Evolutionary conservation across 192 early-diverging fungal species (phyloP).

Genomic region (Coemansia sp.): DNA sequence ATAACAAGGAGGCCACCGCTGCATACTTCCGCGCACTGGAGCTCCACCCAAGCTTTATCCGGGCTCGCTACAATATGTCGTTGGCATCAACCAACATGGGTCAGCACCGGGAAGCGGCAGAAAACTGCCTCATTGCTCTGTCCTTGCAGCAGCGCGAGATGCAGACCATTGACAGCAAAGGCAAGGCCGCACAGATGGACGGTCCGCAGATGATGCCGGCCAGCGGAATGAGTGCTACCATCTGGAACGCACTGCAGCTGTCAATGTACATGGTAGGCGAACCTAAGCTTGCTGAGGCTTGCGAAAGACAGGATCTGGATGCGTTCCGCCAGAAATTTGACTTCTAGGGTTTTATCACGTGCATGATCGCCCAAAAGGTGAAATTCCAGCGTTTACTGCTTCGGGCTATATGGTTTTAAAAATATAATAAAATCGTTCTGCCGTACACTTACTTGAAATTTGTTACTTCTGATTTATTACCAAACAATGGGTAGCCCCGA

Average conservation of each 20-base stretch:
- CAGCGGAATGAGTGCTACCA: conserved; percentile 66
- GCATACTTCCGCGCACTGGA: conserved; percentile 93
- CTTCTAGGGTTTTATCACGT: conserved; percentile 56
- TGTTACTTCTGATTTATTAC: not conserved
- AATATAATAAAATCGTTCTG: too few species aligned
- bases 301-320: conserved; percentile 73
- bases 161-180: conserved; percentile 35
- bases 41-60: conserved; percentile 92
- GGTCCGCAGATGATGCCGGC: conserved; percentile 19
- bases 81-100: conserved; percentile 88
- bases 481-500: conserved; percentile 17
- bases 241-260: conserved; percentile 86
- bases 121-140: conserved; percentile 88
- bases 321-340: conserved; percentile 85
- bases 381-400: not conserved
- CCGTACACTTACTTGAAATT: not conserved
- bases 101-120: conserved; percentile 85
- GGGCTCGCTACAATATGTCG: conserved; percentile 95
- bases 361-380: not conserved
- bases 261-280: conserved; percentile 71
- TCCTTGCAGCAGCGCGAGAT: conserved; percentile 73
- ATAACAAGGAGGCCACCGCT: conserved; percentile 75
- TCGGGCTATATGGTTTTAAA: not conserved
- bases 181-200: conserved; percentile 26
- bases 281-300: conserved; percentile 78